Conservation (phyloP, 2,329 filamentous ascomycete genomes). For the Truncatella angustata region DNA sequence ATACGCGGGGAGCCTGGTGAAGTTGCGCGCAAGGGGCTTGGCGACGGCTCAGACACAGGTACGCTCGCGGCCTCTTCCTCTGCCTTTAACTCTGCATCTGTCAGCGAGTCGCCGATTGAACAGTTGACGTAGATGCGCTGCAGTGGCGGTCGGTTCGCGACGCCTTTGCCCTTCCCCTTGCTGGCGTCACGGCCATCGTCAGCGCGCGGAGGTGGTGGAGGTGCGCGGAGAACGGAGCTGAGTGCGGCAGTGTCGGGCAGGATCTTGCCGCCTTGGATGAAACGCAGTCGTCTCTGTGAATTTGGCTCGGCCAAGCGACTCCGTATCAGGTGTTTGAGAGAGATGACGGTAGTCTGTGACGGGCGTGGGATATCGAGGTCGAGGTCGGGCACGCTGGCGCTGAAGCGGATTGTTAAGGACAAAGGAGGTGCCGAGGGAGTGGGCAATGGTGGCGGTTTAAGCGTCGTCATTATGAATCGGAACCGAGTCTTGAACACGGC, state of each 20-base stretch:
- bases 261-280: constrained; percentile 88
- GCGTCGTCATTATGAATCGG: constrained; percentile 15
- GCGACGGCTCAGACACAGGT: constrained; percentile 7
- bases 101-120: constrained; percentile 77
- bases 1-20: constrained; percentile 10
- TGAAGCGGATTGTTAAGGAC: constrained; percentile 87
- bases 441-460: constrained; percentile 12
- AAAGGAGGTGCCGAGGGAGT: constrained; percentile 42
- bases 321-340: constrained; percentile 81
- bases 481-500: neutral
- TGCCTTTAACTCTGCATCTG: constrained; percentile 63
- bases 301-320: constrained; percentile 61
- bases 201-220: constrained; percentile 43
- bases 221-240: constrained; percentile 63
- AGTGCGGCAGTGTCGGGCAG: constrained; percentile 73
- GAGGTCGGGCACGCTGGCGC: constrained; percentile 78
- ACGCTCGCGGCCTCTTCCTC: constrained; percentile 53
- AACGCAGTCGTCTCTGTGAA: constrained; percentile 70
- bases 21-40: neutral
- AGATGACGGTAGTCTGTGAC: constrained; percentile 66
- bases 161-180: constrained; percentile 62
- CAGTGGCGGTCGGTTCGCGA: constrained; percentile 45
- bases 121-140: constrained; percentile 85
- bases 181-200: constrained; percentile 20
- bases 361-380: constrained; percentile 72